Percentiles rank a stretch among this genome's conserved stretches.
phyloP scores from a whole-genome alignment of 164 flowering plant species.

The Magnolia changhungtana region DNA sequence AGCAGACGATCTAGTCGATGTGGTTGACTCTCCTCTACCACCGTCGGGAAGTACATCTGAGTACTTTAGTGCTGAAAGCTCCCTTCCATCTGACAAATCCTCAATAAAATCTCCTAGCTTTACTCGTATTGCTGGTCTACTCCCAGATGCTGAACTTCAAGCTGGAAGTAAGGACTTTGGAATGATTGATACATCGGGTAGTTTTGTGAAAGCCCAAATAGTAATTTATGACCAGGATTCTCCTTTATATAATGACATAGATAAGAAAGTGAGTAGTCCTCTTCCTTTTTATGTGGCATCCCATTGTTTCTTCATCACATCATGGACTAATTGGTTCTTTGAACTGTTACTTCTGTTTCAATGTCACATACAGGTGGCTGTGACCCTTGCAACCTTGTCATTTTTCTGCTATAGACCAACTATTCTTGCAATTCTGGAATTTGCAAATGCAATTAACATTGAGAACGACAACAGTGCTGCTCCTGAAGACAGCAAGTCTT shows the following conservation, averaged over 20 bases:
- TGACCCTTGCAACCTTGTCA: constrained; percentile 81
- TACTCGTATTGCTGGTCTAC: constrained; percentile 51
- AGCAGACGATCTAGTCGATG: constrained; percentile 62
- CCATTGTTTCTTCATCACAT: background rate
- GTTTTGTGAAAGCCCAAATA: constrained; percentile 94
- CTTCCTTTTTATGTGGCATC: background rate
- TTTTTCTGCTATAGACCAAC: constrained; percentile 91
- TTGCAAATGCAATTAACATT: constrained; percentile 67
- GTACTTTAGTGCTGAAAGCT: constrained; percentile 17
- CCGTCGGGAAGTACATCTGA: constrained; percentile 20
- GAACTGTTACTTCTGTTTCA: background rate
- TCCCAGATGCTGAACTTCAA: constrained; percentile 49
- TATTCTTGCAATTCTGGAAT: constrained; percentile 80
- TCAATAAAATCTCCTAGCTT: constrained; percentile 58
- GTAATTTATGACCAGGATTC: constrained; percentile 67
- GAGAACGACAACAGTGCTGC: constrained; percentile 43
- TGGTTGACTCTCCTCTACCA: constrained; percentile 32
- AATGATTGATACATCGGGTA: constrained; percentile 43
- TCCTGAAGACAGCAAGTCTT: constrained; percentile 37
- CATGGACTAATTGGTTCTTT: constrained; percentile 4
- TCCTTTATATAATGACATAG: constrained; percentile 56
- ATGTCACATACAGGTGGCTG: constrained; percentile 54
- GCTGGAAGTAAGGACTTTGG: constrained; percentile 27
- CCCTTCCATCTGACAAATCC: constrained; percentile 26
- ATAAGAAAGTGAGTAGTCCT: constrained; percentile 47